A percentile compares a stretch with the other conserved stretches of the same genome.
Conservation (phyloP, 257 asterid species). For the Phtheirospermum japonicum region DNA sequence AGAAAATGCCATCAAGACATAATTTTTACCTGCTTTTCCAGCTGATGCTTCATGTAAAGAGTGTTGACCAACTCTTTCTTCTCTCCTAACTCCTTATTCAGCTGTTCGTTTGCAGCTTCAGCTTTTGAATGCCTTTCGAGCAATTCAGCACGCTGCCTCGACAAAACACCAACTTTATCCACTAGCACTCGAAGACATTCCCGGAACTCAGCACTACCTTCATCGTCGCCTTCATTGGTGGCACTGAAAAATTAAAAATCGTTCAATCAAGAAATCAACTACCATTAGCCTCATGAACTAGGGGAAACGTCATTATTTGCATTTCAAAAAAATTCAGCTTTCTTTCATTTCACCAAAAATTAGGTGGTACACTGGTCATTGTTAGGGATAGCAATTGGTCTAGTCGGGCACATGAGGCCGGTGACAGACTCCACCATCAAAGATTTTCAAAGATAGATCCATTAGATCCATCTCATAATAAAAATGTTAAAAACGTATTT, state of each 20-base stretch:
- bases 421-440: too few relatives aligned
- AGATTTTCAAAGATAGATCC: too few relatives aligned
- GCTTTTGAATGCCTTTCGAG: slow-evolving; percentile 69
- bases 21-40: slow-evolving; percentile 77
- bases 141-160: slow-evolving; percentile 68
- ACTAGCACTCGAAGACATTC: slow-evolving; percentile 82
- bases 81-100: slow-evolving; percentile 72
- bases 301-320: background rate
- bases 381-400: too few relatives aligned
- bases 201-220: slow-evolving; percentile 68
- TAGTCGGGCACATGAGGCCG: too few relatives aligned
- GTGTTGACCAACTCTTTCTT: slow-evolving; percentile 75
- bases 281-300: slow-evolving; percentile 2
- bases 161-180: slow-evolving; percentile 67
- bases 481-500: background rate
- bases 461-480: background rate
- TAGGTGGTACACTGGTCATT: background rate
- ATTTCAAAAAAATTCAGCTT: background rate
- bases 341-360: background rate
- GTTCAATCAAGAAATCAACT: slow-evolving; percentile 20
- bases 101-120: slow-evolving; percentile 65
- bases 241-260: slow-evolving; percentile 44
- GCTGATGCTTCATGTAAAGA: slow-evolving; percentile 80
- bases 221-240: slow-evolving; percentile 61
- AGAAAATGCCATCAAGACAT: slow-evolving; percentile 2